Evolutionary conservation across 2,329 filamentous ascomycete species (phyloP).

Genomic region (Bipolaris oryzae): DNA sequence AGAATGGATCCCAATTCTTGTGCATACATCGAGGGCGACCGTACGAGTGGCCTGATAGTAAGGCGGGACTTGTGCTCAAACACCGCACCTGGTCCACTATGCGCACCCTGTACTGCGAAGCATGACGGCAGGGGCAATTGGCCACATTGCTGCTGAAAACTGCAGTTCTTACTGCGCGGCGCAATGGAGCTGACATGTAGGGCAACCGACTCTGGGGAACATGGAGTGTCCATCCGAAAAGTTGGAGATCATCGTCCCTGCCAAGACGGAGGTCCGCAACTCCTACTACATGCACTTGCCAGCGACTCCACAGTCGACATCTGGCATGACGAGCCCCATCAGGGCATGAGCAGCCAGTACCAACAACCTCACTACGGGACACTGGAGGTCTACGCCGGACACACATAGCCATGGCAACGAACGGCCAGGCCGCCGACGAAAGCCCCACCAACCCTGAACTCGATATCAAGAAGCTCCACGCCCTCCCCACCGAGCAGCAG

Average conservation of each 20-base stretch:
- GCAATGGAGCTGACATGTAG: slow-evolving; percentile 34
- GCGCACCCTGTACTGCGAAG: slow-evolving; percentile 14
- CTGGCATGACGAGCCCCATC: slow-evolving; percentile 21
- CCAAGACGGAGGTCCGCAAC: slow-evolving; percentile 39
- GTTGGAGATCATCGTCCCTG: slow-evolving; percentile 24
- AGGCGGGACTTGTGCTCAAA: slow-evolving; percentile 35
- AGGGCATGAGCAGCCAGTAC: slow-evolving; percentile 27
- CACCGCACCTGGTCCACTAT: slow-evolving; percentile 30
- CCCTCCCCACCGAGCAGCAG: slow-evolving; percentile 91
- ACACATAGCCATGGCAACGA: slow-evolving; percentile 34
- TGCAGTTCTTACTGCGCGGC: slow-evolving; percentile 23
- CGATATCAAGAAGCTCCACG: slow-evolving; percentile 86
- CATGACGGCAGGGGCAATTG: slow-evolving; percentile 30
- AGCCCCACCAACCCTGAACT: slow-evolving; percentile 72
- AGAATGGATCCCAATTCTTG: neutral
- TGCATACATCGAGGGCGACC: slow-evolving; percentile 1
- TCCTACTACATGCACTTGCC: slow-evolving; percentile 17
- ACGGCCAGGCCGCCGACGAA: slow-evolving; percentile 41
- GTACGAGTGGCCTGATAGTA: slow-evolving; percentile 46
- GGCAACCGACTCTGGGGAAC: neutral
- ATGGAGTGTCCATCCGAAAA: slow-evolving; percentile 15
- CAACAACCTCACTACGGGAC: slow-evolving; percentile 8
- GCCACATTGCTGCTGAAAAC: slow-evolving; percentile 12
- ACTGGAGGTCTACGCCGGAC: slow-evolving; percentile 16
- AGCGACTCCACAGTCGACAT: slow-evolving; percentile 28